Percentiles rank a stretch among this genome's conserved stretches.
Evolutionary conservation across 2,329 filamentous ascomycete species (phyloP).

Genomic region (Penicillium sp.): DNA sequence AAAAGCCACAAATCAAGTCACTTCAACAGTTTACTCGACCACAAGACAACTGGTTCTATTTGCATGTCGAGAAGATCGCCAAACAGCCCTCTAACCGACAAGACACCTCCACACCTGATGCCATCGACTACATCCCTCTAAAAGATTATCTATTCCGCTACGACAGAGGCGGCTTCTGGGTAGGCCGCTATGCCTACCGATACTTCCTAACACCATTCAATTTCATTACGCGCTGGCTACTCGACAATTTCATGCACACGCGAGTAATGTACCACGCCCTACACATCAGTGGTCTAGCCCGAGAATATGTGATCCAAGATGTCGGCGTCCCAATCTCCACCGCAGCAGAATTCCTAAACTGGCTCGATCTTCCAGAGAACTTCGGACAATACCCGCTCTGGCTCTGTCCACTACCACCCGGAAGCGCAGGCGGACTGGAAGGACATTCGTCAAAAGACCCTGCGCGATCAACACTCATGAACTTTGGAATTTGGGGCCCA

Average conservation of each 20-base stretch:
- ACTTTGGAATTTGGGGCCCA: conserved; percentile 77
- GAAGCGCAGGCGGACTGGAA: conserved; percentile 12
- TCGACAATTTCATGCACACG: conserved; percentile 66
- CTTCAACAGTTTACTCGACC: conserved; percentile 59
- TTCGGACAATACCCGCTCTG: conserved; percentile 61
- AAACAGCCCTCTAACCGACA: conserved; percentile 5
- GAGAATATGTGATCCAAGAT: conserved; percentile 66
- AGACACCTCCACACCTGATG: conserved; percentile 1
- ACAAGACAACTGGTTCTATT: conserved; percentile 73
- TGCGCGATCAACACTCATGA: conserved; percentile 44
- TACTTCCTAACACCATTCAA: conserved; percentile 68
- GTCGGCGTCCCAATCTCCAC: conserved; percentile 61
- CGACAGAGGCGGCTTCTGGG: conserved; percentile 70
- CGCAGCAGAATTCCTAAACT: conserved; percentile 58
- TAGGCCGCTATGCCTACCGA: conserved; percentile 62
- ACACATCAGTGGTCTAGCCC: conserved; percentile 61
- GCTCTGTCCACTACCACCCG: conserved; percentile 56
- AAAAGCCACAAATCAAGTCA: conserved; percentile 37
- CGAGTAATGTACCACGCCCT: conserved; percentile 66
- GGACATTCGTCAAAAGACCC: background rate
- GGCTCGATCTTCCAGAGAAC: conserved; percentile 43
- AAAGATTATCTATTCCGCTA: conserved; percentile 51
- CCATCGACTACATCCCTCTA: conserved; percentile 36
- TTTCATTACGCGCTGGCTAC: conserved; percentile 59
- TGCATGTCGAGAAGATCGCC: conserved; percentile 54